Percentiles rank a stretch among this genome's conserved stretches.
These are phyloP conservation scores for Pulveroboletus sp. DNA, from an alignment of 768 basidiomycete species.

Conservation along the genomic window DNA sequence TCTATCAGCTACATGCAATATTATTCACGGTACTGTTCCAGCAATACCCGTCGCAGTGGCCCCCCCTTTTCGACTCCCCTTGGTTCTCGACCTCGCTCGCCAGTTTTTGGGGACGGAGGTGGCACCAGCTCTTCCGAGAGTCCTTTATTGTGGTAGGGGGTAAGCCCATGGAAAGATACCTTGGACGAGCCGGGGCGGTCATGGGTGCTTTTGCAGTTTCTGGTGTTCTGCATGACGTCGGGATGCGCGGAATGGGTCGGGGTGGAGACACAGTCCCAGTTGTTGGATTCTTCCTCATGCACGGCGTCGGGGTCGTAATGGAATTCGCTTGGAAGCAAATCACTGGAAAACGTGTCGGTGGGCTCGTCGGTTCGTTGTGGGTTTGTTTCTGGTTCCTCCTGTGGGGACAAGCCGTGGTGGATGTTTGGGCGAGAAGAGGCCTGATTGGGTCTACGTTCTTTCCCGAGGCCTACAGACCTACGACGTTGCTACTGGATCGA, in stretches of 20 bases:
- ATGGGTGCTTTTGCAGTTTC: conserved; percentile 59
- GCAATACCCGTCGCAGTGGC: conserved; percentile 54
- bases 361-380: conserved; percentile 51
- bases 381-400: conserved; percentile 40
- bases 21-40: conserved; percentile 42
- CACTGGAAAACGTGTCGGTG: conserved; percentile 46
- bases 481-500: conserved; percentile 11
- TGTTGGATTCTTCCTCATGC: conserved; percentile 53
- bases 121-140: conserved; percentile 67
- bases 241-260: conserved; percentile 53
- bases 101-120: conserved; percentile 58
- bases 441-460: conserved; percentile 13
- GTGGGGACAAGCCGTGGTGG: conserved; percentile 46
- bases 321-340: conserved; percentile 43
- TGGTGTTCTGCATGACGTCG: conserved; percentile 54
- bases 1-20: conserved; percentile 40
- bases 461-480: conserved; percentile 19
- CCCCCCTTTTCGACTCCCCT: conserved; percentile 56
- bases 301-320: conserved; percentile 46
- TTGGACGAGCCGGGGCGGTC: conserved; percentile 47
- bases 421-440: conserved; percentile 33
- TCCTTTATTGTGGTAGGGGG: conserved; percentile 50
- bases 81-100: conserved; percentile 54
- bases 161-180: conserved; percentile 36
- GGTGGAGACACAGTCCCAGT: conserved; percentile 43